Conservation (phyloP, 2,329 filamentous ascomycete genomes). For the Pochonia chlamydosporia region DNA sequence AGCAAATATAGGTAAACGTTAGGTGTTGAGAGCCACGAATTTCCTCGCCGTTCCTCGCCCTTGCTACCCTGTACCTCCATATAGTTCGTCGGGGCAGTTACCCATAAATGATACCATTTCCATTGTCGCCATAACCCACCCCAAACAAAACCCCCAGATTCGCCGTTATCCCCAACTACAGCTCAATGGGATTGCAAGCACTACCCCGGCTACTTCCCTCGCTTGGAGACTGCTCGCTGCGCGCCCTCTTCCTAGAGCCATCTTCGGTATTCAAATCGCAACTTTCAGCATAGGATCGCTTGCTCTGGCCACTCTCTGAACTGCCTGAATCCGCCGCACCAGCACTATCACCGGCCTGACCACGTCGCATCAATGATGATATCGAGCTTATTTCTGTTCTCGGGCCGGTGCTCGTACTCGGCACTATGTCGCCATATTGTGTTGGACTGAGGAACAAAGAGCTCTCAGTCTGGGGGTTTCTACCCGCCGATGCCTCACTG, state of each 20-base stretch:
- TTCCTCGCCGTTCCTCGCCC: no score
- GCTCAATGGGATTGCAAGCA: no score
- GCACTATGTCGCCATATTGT: background rate
- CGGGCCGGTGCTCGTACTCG: background rate
- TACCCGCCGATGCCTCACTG: background rate
- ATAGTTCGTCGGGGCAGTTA: no score
- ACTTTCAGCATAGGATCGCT: background rate
- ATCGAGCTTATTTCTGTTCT: background rate
- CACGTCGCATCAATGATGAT: background rate
- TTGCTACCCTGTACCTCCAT: no score
- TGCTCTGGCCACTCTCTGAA: background rate
- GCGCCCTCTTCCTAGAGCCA: background rate
- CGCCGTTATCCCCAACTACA: no score
- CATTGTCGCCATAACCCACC: no score
- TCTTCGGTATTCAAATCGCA: background rate
- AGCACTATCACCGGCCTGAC: background rate
- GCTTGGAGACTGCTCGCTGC: background rate
- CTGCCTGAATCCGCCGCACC: background rate
- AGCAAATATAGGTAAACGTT: no score
- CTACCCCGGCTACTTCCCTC: no score
- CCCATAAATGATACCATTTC: no score
- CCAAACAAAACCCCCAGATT: no score
- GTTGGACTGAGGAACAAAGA: background rate
- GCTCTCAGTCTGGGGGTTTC: background rate
- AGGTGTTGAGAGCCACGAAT: no score